phyloP scores from a whole-genome alignment of 2,329 filamentous ascomycete species.

The Penicillium digitatum region DNA sequence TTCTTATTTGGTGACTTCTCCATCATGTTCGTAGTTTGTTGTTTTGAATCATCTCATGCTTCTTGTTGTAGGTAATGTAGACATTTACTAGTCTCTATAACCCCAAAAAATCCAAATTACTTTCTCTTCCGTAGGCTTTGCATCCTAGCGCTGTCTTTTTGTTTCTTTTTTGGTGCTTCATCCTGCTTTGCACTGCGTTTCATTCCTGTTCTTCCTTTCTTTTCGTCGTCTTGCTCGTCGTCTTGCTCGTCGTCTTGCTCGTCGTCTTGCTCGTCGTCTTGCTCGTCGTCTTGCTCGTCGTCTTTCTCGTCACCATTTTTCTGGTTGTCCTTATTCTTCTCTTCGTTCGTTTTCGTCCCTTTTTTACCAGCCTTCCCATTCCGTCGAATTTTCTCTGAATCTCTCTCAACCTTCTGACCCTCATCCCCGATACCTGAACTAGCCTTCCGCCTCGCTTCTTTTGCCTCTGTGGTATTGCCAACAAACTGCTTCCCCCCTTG shows the following conservation, averaged over 20 bases:
- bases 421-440: constrained; percentile 24
- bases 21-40: neutral
- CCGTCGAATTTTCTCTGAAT: neutral
- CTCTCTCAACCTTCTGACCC: neutral
- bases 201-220: neutral
- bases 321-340: neutral
- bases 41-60: too few relatives aligned
- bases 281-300: too few relatives aligned
- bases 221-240: neutral
- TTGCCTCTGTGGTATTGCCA: constrained; percentile 43
- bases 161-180: constrained; percentile 6
- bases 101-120: neutral
- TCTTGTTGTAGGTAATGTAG: too few relatives aligned
- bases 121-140: neutral
- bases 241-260: too few relatives aligned
- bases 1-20: neutral
- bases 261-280: too few relatives aligned
- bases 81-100: too few relatives aligned
- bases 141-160: neutral
- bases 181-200: constrained; percentile 10
- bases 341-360: neutral
- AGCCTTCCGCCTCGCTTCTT: constrained; percentile 38
- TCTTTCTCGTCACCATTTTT: too few relatives aligned
- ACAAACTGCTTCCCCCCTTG: constrained; percentile 46
- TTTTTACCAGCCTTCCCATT: neutral